These are phyloP conservation scores for Vitis hybrid DNA, from an alignment of 177 flowering plant genomes.

Conservation along the genomic window DNA sequence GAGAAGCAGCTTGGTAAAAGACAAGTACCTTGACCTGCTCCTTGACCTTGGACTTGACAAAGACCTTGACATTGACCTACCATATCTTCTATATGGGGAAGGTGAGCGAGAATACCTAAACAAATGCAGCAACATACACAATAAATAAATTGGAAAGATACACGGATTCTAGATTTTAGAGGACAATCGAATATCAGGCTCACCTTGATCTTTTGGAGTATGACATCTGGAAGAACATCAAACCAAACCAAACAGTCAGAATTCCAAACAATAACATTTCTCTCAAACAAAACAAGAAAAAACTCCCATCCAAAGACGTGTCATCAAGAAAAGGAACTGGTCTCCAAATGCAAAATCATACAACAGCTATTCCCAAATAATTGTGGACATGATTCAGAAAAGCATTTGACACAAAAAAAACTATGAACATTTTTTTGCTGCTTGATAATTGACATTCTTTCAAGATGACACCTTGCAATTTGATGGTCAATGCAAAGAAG, in stretches of 20 bases:
- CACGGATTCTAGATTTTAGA: neutral
- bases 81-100: conserved; percentile 32
- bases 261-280: neutral
- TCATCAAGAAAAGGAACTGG: too few species aligned
- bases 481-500: too few species aligned
- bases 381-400: too few species aligned
- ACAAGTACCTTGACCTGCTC: conserved; percentile 58
- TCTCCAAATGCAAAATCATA: too few species aligned
- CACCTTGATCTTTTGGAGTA: conserved; percentile 65
- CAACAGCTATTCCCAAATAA: too few species aligned
- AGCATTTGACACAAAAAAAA: too few species aligned
- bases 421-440: too few species aligned
- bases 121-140: neutral
- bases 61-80: conserved; percentile 58
- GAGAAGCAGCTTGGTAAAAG: neutral
- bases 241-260: conserved; percentile 18
- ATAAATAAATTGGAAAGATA: neutral
- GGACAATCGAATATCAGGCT: neutral
- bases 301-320: neutral
- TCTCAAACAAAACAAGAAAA: neutral
- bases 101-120: conserved; percentile 58
- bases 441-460: too few species aligned
- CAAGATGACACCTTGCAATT: too few species aligned
- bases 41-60: conserved; percentile 47
- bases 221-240: conserved; percentile 50